A percentile compares a stretch with the other conserved stretches of the same genome.
Conservation (phyloP, 1,139 yeast genomes). For the Suhomyces choctaworum region DNA sequence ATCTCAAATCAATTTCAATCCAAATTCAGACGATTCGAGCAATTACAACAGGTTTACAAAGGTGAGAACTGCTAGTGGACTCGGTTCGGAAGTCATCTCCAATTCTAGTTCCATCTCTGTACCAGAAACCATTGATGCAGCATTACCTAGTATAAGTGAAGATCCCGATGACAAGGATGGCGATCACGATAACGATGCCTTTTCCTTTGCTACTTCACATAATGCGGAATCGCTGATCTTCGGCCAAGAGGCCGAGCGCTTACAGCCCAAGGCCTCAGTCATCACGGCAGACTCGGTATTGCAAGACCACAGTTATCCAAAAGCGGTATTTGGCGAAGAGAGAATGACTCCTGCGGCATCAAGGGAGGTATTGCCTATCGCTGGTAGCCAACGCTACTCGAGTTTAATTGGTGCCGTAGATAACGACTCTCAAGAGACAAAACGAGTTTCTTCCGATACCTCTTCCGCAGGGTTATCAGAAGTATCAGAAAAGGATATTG, state of each 20-base stretch:
- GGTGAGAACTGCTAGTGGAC: slow-evolving; percentile 24
- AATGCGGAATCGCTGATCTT: slow-evolving; percentile 2
- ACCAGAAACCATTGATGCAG: slow-evolving; percentile 47
- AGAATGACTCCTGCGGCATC: slow-evolving; percentile 30
- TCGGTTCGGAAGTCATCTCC: slow-evolving; percentile 26
- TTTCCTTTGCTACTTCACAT: slow-evolving; percentile 10
- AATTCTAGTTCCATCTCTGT: slow-evolving; percentile 33
- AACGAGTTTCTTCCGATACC: slow-evolving; percentile 8
- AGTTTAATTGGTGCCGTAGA: slow-evolving; percentile 22
- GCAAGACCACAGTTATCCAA: slow-evolving; percentile 25
- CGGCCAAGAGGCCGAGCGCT: slow-evolving; percentile 1
- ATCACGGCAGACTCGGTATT: slow-evolving; percentile 31
- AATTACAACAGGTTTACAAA: slow-evolving; percentile 39
- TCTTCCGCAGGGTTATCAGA: slow-evolving; percentile 2
- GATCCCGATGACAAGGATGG: slow-evolving; percentile 22
- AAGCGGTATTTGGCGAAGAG: slow-evolving; percentile 36
- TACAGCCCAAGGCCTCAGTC: slow-evolving; percentile 2
- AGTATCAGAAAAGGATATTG: neutral
- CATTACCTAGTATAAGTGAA: slow-evolving; percentile 40
- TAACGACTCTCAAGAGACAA: slow-evolving; percentile 2
- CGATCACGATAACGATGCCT: slow-evolving; percentile 12
- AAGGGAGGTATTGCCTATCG: slow-evolving; percentile 15
- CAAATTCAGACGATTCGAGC: slow-evolving; percentile 24
- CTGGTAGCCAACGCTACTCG: slow-evolving; percentile 22
- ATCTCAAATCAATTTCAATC: slow-evolving; percentile 36